phyloP scores from a whole-genome alignment of 2,329 filamentous ascomycete species.

The Cryphonectria nitschkei region DNA sequence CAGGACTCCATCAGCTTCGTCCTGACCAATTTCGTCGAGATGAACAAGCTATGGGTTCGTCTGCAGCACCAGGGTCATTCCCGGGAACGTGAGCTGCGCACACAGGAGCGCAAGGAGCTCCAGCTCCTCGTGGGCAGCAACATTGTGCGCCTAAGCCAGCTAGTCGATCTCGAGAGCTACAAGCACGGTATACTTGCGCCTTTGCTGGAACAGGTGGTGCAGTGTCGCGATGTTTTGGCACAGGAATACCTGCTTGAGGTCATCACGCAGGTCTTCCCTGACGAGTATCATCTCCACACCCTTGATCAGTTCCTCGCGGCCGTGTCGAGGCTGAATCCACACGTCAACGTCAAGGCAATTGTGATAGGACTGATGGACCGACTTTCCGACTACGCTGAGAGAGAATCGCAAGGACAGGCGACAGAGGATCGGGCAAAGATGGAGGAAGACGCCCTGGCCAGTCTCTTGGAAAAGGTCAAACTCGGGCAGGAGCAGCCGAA shows the following conservation, averaged over 20 bases:
- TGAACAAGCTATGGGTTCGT: conserved; percentile 99
- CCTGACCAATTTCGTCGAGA: conserved; percentile 98
- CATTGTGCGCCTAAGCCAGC: conserved; percentile 88
- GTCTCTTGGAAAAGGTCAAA: conserved; percentile 77
- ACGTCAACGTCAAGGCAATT: conserved; percentile 97
- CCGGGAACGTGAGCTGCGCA: conserved; percentile 88
- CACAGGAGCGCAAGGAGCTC: conserved; percentile 91
- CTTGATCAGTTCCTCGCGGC: conserved; percentile 93
- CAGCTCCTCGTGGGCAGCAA: conserved; percentile 97
- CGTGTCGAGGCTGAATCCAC: conserved; percentile 88
- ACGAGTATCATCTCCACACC: conserved; percentile 97
- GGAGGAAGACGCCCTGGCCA: conserved; percentile 82
- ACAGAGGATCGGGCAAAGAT: conserved; percentile 73
- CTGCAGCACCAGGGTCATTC: conserved; percentile 98
- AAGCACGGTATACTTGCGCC: conserved; percentile 88
- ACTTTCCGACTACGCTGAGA: conserved; percentile 89
- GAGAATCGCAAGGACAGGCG: conserved; percentile 75
- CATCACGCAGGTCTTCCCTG: conserved; percentile 97
- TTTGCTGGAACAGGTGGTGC: conserved; percentile 93
- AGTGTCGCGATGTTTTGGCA: conserved; percentile 93
- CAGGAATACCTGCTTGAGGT: conserved; percentile 98
- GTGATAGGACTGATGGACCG: conserved; percentile 98
- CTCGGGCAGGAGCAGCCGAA: conserved; percentile 60
- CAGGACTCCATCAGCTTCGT: conserved; percentile 99
- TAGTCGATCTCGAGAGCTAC: conserved; percentile 94